These are phyloP conservation scores for Diaporthe nobilis DNA, from an alignment of 2,329 filamentous ascomycete genomes.

Conservation along the genomic window DNA sequence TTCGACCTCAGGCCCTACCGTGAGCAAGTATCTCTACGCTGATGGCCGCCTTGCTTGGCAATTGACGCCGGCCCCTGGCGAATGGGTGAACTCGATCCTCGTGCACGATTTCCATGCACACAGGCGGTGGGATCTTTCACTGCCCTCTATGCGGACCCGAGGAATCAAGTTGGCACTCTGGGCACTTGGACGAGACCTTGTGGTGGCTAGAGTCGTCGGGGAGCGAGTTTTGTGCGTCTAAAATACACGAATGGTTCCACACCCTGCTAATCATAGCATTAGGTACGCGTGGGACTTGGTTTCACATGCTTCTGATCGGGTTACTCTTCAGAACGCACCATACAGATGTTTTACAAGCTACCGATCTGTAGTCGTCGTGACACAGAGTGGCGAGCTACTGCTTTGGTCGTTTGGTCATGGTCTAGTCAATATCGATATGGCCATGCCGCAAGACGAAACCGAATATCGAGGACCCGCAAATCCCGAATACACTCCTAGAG, in stretches of 20 bases:
- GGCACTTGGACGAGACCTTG: slow-evolving; percentile 17
- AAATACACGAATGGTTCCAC: no score
- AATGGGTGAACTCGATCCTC: neutral
- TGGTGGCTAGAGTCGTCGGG: neutral
- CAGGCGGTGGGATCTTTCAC: neutral
- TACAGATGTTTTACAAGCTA: neutral
- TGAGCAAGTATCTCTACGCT: slow-evolving; percentile 1
- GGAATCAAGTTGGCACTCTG: neutral
- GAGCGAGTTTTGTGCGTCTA: slow-evolving; percentile 26
- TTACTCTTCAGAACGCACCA: slow-evolving; percentile 6
- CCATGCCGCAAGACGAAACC: neutral
- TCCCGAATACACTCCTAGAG: neutral
- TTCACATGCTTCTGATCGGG: neutral
- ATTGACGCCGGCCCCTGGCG: neutral
- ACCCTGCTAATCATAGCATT: neutral
- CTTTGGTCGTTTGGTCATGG: slow-evolving; percentile 22
- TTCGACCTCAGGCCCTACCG: neutral
- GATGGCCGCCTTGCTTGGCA: slow-evolving; percentile 31
- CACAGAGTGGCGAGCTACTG: neutral
- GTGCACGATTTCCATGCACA: slow-evolving; percentile 13
- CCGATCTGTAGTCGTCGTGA: slow-evolving; percentile 6
- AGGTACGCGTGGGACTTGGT: slow-evolving; percentile 11
- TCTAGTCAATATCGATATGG: slow-evolving; percentile 13
- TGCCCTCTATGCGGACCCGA: neutral
- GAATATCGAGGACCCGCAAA: neutral